Conservation (phyloP, 331 rosid genomes). For the Rhamnella rubrinervis region DNA sequence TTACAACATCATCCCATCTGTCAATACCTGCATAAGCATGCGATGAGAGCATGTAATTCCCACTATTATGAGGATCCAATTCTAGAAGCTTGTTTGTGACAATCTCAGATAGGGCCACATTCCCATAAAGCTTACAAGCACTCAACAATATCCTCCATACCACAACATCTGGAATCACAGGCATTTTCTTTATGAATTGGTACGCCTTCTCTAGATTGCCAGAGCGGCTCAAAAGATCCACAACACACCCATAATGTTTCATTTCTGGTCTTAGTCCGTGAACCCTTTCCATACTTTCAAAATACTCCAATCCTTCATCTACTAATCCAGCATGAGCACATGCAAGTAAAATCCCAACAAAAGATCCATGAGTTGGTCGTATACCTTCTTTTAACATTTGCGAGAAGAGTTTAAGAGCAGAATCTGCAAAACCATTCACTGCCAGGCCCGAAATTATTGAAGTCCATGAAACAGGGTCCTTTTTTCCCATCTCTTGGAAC, state of each 20-base stretch:
- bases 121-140: conserved; percentile 76
- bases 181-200: conserved; percentile 66
- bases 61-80: conserved; percentile 67
- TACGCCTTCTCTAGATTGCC: conserved; percentile 74
- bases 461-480: conserved; percentile 48
- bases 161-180: conserved; percentile 58
- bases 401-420: conserved; percentile 36
- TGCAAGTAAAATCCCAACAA: conserved; percentile 50
- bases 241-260: conserved; percentile 65
- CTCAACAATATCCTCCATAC: conserved; percentile 78
- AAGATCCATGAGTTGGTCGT: conserved; percentile 43
- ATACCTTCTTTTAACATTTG: conserved; percentile 45
- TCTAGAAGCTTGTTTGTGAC: conserved; percentile 70
- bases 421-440: conserved; percentile 50
- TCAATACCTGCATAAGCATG: conserved; percentile 61
- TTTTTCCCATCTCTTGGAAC: conserved; percentile 39
- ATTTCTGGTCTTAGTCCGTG: conserved; percentile 44
- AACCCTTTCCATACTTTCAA: conserved; percentile 41
- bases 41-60: conserved; percentile 73
- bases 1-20: conserved; percentile 84
- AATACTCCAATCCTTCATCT: conserved; percentile 43
- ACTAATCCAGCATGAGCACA: conserved; percentile 56
- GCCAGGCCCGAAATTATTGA: conserved; percentile 54
- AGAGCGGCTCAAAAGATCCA: conserved; percentile 80
- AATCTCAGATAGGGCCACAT: conserved; percentile 69